phyloP scores from a whole-genome alignment of 1,284 basidiomycete genomes.

The Phellopilus nigrolimitatus region DNA sequence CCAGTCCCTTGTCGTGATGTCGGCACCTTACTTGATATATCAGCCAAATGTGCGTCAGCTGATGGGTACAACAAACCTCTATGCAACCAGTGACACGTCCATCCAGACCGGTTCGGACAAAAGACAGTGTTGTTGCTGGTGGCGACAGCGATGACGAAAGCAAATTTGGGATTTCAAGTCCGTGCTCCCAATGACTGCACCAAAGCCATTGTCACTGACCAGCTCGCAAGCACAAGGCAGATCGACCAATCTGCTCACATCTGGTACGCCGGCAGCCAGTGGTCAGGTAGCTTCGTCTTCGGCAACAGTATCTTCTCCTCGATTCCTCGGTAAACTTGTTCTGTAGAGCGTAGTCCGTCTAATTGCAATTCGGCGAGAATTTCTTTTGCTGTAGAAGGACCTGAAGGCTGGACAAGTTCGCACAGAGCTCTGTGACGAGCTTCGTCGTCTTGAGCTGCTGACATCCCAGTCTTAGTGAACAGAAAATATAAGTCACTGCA shows the following conservation, averaged over 20 bases:
- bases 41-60: too few species aligned
- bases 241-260: conserved; percentile 42
- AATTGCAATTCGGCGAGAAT: conserved; percentile 53
- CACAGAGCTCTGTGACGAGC: conserved; percentile 30
- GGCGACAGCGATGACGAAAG: conserved; percentile 63
- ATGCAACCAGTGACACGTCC: conserved; percentile 78
- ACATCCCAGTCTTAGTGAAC: too few species aligned
- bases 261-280: conserved; percentile 74
- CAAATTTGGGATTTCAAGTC: conserved; percentile 55
- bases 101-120: conserved; percentile 74
- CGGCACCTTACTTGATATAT: too few species aligned
- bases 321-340: conserved; percentile 59
- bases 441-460: neutral
- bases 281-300: conserved; percentile 52
- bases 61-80: conserved; percentile 49
- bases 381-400: conserved; percentile 34
- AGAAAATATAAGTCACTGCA: too few species aligned
- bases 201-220: conserved; percentile 5
- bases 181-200: conserved; percentile 65
- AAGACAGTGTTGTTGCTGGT: conserved; percentile 73
- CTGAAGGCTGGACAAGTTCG: conserved; percentile 44
- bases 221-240: neutral
- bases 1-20: conserved; percentile 48
- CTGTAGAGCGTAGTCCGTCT: conserved; percentile 47
- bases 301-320: conserved; percentile 68